Conservation (phyloP, 192 early-diverging fungal genomes). For the Backusella sp. region DNA sequence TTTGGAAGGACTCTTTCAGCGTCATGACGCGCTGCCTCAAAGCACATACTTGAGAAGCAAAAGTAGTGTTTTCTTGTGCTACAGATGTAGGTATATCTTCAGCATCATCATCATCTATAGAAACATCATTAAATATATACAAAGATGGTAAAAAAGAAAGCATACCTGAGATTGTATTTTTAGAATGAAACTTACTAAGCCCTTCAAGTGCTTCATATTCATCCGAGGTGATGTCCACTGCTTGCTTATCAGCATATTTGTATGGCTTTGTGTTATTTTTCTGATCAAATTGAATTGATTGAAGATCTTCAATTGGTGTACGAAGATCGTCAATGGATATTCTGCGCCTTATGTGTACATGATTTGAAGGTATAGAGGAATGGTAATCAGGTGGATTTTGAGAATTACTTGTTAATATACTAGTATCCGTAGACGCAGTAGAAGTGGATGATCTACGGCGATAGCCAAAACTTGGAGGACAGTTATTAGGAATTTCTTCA, state of each 20-base stretch:
- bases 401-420: neutral
- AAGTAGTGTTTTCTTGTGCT: neutral
- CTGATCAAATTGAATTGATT: conserved; percentile 1
- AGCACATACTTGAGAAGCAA: conserved; percentile 8
- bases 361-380: neutral
- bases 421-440: neutral
- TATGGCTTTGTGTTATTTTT: neutral
- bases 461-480: neutral
- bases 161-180: neutral
- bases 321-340: conserved; percentile 15
- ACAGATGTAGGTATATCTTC: neutral
- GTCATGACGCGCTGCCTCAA: conserved; percentile 9
- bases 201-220: conserved; percentile 16
- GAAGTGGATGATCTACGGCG: conserved; percentile 12
- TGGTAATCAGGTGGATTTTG: neutral
- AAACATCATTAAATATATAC: neutral
- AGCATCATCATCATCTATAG: neutral
- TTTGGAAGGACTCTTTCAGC: conserved; percentile 10
- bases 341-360: neutral
- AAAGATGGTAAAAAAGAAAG: neutral
- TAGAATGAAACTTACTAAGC: neutral
- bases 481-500: neutral
- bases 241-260: neutral
- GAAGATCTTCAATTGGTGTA: conserved; percentile 2
- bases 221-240: neutral